Percentiles rank a stretch among this genome's conserved stretches.
These are phyloP conservation scores for Thelonectria olida DNA, from an alignment of 2,329 filamentous ascomycete genomes.

Conservation along the genomic window DNA sequence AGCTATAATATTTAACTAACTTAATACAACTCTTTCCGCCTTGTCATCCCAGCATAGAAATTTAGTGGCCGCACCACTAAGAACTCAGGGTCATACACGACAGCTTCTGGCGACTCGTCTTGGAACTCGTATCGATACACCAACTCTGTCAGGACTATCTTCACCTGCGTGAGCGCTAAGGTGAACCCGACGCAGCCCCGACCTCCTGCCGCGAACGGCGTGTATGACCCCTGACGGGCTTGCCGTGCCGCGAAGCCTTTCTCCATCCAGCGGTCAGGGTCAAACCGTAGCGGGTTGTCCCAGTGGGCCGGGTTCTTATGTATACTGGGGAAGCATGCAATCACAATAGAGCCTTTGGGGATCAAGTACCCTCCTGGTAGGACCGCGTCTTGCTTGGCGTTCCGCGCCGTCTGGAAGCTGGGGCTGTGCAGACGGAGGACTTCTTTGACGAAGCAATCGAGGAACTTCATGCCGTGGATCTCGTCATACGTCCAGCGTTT, in stretches of 20 bases:
- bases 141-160: neutral
- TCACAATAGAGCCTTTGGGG: neutral
- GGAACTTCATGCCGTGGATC: neutral
- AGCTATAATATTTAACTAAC: neutral
- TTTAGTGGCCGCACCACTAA: neutral
- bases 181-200: neutral
- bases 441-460: conserved; percentile 1
- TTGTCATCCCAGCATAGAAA: neutral
- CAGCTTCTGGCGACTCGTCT: neutral
- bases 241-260: neutral
- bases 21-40: neutral
- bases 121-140: conserved; percentile 1
- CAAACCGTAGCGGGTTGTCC: neutral
- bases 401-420: neutral
- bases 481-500: neutral
- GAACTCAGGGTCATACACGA: neutral
- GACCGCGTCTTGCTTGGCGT: neutral
- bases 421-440: neutral
- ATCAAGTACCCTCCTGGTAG: neutral
- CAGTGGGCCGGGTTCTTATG: neutral
- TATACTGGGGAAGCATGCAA: neutral
- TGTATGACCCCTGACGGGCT: neutral
- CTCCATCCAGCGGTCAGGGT: neutral
- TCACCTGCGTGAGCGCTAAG: neutral
- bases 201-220: neutral